Evolutionary conservation across 2,329 filamentous ascomycete species (phyloP).

Genomic region (Fusarium heterosporum): DNA sequence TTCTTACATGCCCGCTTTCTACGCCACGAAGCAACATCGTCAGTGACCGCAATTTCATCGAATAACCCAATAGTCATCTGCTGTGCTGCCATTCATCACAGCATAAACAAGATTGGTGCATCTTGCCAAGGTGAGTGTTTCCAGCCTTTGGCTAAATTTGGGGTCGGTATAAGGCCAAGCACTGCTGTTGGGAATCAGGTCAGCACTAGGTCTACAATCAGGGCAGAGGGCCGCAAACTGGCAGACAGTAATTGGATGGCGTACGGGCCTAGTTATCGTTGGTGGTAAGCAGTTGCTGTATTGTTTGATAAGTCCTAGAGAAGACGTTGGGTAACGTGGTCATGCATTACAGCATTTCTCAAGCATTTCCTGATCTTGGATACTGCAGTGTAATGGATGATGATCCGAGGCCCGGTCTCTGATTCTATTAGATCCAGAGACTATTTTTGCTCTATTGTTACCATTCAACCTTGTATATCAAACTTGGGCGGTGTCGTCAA

Average conservation of each 20-base stretch:
- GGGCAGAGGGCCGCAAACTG: slow-evolving; percentile 12
- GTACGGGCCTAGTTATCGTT: not conserved
- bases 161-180: not conserved
- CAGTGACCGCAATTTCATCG: not conserved
- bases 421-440: too few relatives aligned
- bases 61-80: not conserved
- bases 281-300: not conserved
- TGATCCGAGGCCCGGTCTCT: too few relatives aligned
- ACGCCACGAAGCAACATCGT: not conserved
- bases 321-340: not conserved
- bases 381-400: not conserved
- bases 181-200: slow-evolving; percentile 4
- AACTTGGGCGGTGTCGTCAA: not conserved
- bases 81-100: not conserved
- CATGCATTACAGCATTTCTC: not conserved
- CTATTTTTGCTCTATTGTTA: not conserved
- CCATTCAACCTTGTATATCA: not conserved
- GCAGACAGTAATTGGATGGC: slow-evolving; percentile 17
- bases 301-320: not conserved
- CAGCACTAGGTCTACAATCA: slow-evolving; percentile 11
- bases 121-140: not conserved
- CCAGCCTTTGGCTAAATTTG: not conserved
- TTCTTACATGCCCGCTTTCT: slow-evolving; percentile 8
- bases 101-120: not conserved
- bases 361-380: not conserved